Conservation (phyloP, 352 stramenopile species). For the Globisporangium middletonii region DNA sequence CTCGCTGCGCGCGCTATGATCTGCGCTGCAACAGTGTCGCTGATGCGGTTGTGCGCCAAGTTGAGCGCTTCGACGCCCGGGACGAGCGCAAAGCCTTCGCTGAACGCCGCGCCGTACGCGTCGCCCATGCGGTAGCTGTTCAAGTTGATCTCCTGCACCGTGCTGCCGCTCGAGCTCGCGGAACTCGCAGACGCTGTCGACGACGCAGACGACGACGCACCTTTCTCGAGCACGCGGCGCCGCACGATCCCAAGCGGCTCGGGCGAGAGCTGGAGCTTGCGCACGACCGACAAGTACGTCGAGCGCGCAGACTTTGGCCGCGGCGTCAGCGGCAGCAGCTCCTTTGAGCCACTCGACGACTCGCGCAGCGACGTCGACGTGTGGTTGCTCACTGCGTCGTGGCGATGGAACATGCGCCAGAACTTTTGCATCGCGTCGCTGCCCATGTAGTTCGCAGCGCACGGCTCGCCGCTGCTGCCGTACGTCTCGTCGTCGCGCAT, state of each 20-base stretch:
- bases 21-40: conserved; percentile 45
- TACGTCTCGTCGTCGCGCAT: conserved; percentile 21
- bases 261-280: conserved; percentile 45
- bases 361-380: conserved; percentile 11
- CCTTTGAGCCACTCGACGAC: background rate
- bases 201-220: conserved; percentile 19
- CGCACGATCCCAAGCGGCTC: conserved; percentile 68
- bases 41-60: conserved; percentile 65
- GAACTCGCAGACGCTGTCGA: conserved; percentile 27
- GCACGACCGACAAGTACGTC: conserved; percentile 56
- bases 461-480: conserved; percentile 16
- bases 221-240: conserved; percentile 40
- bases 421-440: conserved; percentile 48
- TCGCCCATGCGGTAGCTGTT: conserved; percentile 70
- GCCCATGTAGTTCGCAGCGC: conserved; percentile 56
- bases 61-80: conserved; percentile 65
- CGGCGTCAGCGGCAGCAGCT: conserved; percentile 11
- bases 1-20: conserved; percentile 32
- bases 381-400: conserved; percentile 57
- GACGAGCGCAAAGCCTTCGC: conserved; percentile 53
- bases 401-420: conserved; percentile 66
- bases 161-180: conserved; percentile 28
- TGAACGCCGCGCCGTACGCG: conserved; percentile 48
- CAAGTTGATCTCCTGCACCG: conserved; percentile 55
- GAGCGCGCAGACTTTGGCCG: conserved; percentile 48